Base-by-base conservation (phyloP, 2,329 filamentous ascomycete genomes). In the Apiospora phragmitis region DNA sequence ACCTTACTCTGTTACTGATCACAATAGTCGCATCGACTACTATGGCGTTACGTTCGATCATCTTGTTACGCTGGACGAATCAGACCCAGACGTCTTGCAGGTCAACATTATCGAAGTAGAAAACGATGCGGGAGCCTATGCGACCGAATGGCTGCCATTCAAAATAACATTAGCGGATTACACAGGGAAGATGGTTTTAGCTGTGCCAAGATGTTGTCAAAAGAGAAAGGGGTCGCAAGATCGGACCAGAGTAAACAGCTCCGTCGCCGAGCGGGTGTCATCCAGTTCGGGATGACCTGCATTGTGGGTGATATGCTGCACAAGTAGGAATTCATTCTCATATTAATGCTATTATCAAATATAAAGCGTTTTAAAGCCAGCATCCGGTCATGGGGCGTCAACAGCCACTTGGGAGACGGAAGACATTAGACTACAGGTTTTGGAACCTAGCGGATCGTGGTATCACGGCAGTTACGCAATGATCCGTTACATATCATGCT, bases 101-200 rank as follows among this genome's bases (percentile, higher is more conserved):
- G 81, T 84, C 62, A 84, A 83, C 62, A 83, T 85, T 68, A 74
- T 82, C 65, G 82, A 85, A 77, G 74, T 82, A 41, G 81, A 84
- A 26, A 76, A 78, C 68, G 77, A 80, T 71, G 69, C 72, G 65
- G 80, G 79, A 4, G 72, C 69, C 32, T 83, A 82, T 72, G 80
- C 80, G 68, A 84, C 82, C 47, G 72, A 75, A 65, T 73, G 73
- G 68, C 73, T 82, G 59, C 75, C 70, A 3, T 83, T 83, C 70
- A 55, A 72, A 12, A 77, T 84, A 14, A 74, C 84, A 73, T 74
- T 79, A 21, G 75, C 72, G 38, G 80, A 83, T 9, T 85, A 81
- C 72, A 76, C 71, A 59, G 80, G 81, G 32, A 80, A 80, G 74
- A 83, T 78, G 75, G 77, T 84, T 8, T 73, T 85, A 26, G 81